phyloP scores from a whole-genome alignment of 441 rosid genomes.

The Populus hybrid region DNA sequence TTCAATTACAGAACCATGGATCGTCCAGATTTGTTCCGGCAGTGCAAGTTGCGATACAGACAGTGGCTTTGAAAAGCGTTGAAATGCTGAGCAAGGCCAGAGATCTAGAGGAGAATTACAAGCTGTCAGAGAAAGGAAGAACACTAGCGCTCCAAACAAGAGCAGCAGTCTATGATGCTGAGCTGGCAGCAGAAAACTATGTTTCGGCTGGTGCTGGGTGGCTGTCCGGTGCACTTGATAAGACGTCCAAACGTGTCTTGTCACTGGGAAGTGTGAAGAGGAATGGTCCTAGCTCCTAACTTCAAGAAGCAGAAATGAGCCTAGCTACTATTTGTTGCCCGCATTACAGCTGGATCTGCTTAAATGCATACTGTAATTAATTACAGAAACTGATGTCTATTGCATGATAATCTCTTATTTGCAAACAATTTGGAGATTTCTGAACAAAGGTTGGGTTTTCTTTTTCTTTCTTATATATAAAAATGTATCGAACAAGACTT shows the following conservation, averaged over 20 bases:
- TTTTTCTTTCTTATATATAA: no score
- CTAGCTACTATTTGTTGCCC: no score
- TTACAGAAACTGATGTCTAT: no score
- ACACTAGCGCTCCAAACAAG: slow-evolving; percentile 8
- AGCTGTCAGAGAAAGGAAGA: slow-evolving; percentile 18
- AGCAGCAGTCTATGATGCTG: slow-evolving; percentile 9
- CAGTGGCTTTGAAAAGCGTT: slow-evolving; percentile 8
- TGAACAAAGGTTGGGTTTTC: no score
- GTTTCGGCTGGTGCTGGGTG: slow-evolving; percentile 11
- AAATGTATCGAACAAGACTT: no score
- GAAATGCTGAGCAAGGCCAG: slow-evolving; percentile 4
- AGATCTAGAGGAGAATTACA: slow-evolving; percentile 13
- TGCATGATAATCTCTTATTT: no score
- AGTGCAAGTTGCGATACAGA: neutral
- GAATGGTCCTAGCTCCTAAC: slow-evolving; percentile 14
- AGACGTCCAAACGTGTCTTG: slow-evolving; percentile 20
- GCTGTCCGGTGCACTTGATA: slow-evolving; percentile 22
- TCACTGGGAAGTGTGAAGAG: slow-evolving; percentile 9
- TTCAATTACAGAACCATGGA: neutral
- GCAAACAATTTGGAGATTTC: no score
- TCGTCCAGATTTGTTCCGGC: slow-evolving; percentile 4
- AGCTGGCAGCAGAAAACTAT: slow-evolving; percentile 14
- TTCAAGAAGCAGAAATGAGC: slow-evolving; percentile 13
- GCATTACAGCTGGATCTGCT: no score
- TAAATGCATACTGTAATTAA: no score